phyloP scores from a whole-genome alignment of 1,284 basidiomycete species.

The Sphagnurus paluster region DNA sequence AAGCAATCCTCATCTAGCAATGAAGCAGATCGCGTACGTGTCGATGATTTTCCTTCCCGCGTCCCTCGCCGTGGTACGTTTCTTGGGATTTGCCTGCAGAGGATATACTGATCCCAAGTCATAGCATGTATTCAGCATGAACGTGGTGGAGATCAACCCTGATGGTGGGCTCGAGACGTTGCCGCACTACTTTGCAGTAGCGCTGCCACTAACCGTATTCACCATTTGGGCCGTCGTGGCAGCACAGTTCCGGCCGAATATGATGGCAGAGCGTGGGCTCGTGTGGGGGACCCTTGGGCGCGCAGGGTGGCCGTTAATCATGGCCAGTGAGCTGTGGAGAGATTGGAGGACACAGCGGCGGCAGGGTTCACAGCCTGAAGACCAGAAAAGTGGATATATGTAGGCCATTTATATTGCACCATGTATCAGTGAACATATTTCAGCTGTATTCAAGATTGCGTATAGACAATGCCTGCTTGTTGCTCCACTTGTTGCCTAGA shows the following conservation, averaged over 20 bases:
- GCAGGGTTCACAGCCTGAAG: no score
- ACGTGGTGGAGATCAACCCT: slow-evolving; percentile 40
- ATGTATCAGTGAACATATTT: no score
- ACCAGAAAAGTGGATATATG: no score
- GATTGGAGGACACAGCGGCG: no score
- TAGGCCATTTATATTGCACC: no score
- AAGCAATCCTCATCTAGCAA: slow-evolving; percentile 29
- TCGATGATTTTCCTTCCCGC: slow-evolving; percentile 60
- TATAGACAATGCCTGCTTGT: no score
- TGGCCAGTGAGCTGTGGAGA: not conserved
- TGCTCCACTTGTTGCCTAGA: no score
- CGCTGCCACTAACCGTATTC: slow-evolving; percentile 43
- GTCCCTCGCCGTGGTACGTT: slow-evolving; percentile 49
- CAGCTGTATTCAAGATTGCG: no score
- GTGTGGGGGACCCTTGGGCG: slow-evolving; percentile 12
- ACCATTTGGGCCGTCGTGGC: slow-evolving; percentile 49
- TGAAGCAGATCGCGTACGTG: slow-evolving; percentile 56
- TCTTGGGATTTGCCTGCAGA: not conserved
- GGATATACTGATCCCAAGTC: not conserved
- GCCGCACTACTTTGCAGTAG: slow-evolving; percentile 37
- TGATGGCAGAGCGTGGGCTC: not conserved
- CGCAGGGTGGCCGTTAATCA: slow-evolving; percentile 21
- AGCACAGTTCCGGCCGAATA: slow-evolving; percentile 27
- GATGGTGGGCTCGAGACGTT: slow-evolving; percentile 33
- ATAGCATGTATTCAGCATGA: slow-evolving; percentile 48